These are phyloP conservation scores for Boeremia exigua DNA, from an alignment of 2,329 filamentous ascomycete genomes.

Conservation along the genomic window DNA sequence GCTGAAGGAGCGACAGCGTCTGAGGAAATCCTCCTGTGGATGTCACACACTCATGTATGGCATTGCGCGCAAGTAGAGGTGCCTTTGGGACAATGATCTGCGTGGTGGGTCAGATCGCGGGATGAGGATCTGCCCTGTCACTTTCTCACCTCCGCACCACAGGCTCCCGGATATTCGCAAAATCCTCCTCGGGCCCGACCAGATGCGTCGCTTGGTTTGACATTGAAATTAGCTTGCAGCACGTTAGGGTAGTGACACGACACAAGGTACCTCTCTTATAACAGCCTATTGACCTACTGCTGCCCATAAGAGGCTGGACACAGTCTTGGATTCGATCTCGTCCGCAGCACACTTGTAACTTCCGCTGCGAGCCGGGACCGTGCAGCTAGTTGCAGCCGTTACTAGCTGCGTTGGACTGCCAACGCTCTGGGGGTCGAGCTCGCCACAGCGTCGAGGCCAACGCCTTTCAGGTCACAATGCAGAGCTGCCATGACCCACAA, in stretches of 20 bases:
- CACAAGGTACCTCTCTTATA: constrained; percentile 33
- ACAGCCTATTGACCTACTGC: constrained; percentile 23
- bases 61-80: constrained; percentile 3
- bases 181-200: constrained; percentile 18
- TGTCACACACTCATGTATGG: constrained; percentile 2
- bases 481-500: constrained; percentile 20
- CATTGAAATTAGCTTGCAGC: constrained; percentile 38
- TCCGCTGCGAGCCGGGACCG: constrained; percentile 28
- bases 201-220: constrained; percentile 37
- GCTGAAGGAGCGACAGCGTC: constrained; percentile 29
- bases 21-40: background rate
- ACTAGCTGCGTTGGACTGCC: constrained; percentile 21
- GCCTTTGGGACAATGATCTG: background rate
- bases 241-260: constrained; percentile 42
- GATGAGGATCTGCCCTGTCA: constrained; percentile 34
- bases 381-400: constrained; percentile 30
- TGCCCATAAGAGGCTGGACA: constrained; percentile 25
- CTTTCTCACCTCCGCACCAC: constrained; percentile 28
- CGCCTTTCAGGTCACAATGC: constrained; percentile 22
- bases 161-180: constrained; percentile 19
- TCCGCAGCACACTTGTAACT: constrained; percentile 35
- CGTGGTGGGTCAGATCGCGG: constrained; percentile 4
- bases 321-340: constrained; percentile 25
- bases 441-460: constrained; percentile 17
- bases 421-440: constrained; percentile 22